Conservation (phyloP, 2,329 filamentous ascomycete genomes). For the Calonectria multiphialidica region DNA sequence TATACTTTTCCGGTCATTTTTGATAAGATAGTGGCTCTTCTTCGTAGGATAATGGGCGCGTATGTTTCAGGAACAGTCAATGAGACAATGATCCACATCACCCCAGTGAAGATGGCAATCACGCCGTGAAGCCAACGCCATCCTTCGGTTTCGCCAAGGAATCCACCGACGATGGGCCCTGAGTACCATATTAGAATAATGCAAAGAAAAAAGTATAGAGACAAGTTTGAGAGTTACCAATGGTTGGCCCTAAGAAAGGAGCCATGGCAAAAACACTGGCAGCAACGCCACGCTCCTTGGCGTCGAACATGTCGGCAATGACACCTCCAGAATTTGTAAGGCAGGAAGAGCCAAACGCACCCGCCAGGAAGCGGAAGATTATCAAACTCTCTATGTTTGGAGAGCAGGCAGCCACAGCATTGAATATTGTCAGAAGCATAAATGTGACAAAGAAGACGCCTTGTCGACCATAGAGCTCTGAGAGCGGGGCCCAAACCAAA, state of each 20-base stretch:
- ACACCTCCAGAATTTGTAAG: conserved; percentile 3
- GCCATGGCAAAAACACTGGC: conserved; percentile 14
- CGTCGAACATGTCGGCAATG: conserved; percentile 6
- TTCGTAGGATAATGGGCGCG: not conserved
- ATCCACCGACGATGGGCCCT: conserved; percentile 8
- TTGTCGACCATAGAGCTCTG: conserved; percentile 7
- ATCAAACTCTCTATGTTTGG: not conserved
- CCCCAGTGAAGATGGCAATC: conserved; percentile 5
- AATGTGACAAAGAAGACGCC: conserved; percentile 2
- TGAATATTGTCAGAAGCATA: not conserved
- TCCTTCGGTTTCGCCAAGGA: conserved; percentile 5
- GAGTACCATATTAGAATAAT: not conserved
- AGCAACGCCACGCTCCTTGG: not conserved
- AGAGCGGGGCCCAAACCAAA: conserved; percentile 11
- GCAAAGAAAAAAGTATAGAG: too few relatives aligned
- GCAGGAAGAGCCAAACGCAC: conserved; percentile 6
- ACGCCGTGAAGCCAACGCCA: conserved; percentile 14
- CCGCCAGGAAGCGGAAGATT: conserved; percentile 8
- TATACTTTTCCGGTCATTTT: conserved; percentile 1
- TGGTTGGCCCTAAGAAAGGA: not conserved
- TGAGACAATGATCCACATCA: not conserved
- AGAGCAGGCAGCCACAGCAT: not conserved
- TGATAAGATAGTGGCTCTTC: not conserved
- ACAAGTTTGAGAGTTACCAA: not conserved
- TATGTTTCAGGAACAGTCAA: not conserved